These are phyloP conservation scores for Colletotrichum tamarilloi DNA, from an alignment of 2,329 filamentous ascomycete genomes.

Conservation along the genomic window DNA sequence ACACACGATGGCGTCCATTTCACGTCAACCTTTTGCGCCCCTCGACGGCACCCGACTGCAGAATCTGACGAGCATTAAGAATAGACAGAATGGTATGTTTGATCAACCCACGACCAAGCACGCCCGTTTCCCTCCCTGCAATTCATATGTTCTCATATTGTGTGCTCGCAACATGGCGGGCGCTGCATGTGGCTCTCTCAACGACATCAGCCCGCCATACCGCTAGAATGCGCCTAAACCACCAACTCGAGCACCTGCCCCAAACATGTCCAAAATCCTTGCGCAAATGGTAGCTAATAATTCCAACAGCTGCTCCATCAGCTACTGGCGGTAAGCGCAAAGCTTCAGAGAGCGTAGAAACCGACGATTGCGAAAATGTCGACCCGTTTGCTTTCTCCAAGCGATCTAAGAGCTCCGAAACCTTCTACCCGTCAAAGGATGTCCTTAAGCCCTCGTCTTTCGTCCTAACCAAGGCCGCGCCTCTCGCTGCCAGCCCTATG, in stretches of 20 bases:
- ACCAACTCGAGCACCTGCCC: background rate
- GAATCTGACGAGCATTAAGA: conserved; percentile 79
- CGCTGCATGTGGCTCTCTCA: background rate
- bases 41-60: conserved; percentile 77
- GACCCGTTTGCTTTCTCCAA: conserved; percentile 69
- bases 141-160: background rate
- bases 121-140: background rate
- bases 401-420: conserved; percentile 64
- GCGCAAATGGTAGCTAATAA: background rate
- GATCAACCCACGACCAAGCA: conserved; percentile 18
- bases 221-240: conserved; percentile 13
- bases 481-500: conserved; percentile 40
- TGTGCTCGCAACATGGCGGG: background rate
- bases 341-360: conserved; percentile 60
- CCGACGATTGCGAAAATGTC: conserved; percentile 70
- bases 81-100: conserved; percentile 77
- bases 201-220: background rate
- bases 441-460: conserved; percentile 61
- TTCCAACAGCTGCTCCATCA: conserved; percentile 51
- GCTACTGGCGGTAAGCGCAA: conserved; percentile 66
- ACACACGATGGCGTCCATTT: conserved; percentile 63
- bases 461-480: conserved; percentile 55
- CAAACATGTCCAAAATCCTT: background rate
- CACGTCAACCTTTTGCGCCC: conserved; percentile 80
- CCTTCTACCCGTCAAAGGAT: conserved; percentile 53